Percentiles rank a stretch among this genome's conserved stretches.
These are phyloP conservation scores for Cenchrus fungigraminus DNA, from an alignment of 176 grass and related monocot genomes.

Conservation along the genomic window DNA sequence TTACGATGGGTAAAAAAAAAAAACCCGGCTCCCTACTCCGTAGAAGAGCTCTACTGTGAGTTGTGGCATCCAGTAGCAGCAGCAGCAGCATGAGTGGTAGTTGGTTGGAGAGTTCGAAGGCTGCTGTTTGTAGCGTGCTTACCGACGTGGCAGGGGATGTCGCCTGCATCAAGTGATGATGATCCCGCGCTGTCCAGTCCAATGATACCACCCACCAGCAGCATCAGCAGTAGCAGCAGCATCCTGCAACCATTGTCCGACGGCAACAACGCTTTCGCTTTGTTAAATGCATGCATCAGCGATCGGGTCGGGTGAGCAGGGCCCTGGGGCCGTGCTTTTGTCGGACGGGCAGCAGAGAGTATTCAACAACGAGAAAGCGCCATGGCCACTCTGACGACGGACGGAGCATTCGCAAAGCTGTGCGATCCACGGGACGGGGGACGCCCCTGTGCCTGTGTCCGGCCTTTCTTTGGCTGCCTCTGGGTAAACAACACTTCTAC, in stretches of 20 bases:
- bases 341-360: not conserved
- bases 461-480: not conserved
- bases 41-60: not conserved
- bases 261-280: not conserved
- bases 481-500: not conserved
- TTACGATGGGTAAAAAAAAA: too few relatives aligned
- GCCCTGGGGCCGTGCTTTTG: not conserved
- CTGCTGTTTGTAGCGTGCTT: not conserved
- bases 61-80: not conserved
- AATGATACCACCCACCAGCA: constrained; percentile 30
- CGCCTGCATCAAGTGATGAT: not conserved
- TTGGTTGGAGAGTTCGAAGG: not conserved
- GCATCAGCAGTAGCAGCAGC: not conserved
- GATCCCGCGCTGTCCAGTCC: not conserved
- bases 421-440: not conserved
- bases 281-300: not conserved
- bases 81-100: not conserved
- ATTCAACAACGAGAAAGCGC: not conserved
- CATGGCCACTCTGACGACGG: not conserved
- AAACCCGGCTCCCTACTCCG: too few relatives aligned
- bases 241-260: not conserved
- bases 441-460: not conserved
- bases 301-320: not conserved
- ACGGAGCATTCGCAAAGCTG: not conserved
- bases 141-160: not conserved